A percentile compares a stretch with the other conserved stretches of the same genome.
phyloP scores from a whole-genome alignment of 75 land plant genomes.

The Ceratopteris richardii region DNA sequence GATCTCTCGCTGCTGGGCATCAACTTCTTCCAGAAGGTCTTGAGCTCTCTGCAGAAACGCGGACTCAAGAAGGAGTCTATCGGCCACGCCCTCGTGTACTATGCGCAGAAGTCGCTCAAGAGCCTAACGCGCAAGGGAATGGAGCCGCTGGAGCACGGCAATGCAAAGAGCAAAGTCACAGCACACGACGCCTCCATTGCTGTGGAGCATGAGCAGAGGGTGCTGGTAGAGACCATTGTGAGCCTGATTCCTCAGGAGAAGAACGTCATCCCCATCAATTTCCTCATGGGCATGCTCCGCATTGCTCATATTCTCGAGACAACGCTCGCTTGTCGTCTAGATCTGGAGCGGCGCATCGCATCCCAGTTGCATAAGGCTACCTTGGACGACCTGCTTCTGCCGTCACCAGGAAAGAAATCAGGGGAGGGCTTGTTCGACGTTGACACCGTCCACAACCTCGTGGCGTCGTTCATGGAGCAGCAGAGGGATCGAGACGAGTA shows the following conservation, averaged over 20 bases:
- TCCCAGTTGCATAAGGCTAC: slow-evolving; percentile 62
- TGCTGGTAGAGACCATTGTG: slow-evolving; percentile 49
- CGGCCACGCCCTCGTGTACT: slow-evolving; percentile 38
- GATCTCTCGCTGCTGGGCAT: slow-evolving; percentile 47
- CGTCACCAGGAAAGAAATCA: slow-evolving; percentile 41
- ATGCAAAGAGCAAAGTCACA: slow-evolving; percentile 1
- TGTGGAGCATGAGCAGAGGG: slow-evolving; percentile 37
- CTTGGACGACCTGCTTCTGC: slow-evolving; percentile 72
- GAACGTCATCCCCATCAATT: slow-evolving; percentile 38
- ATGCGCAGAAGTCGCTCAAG: slow-evolving; percentile 45
- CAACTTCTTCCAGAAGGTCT: slow-evolving; percentile 41
- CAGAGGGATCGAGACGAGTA: slow-evolving; percentile 43
- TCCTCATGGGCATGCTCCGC: slow-evolving; percentile 62
- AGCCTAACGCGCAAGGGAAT: slow-evolving; percentile 28
- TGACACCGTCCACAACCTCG: slow-evolving; percentile 62
- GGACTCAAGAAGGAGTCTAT: slow-evolving; percentile 44
- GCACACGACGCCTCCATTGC: slow-evolving; percentile 11
- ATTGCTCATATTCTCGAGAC: slow-evolving; percentile 60
- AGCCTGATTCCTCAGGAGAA: slow-evolving; percentile 43
- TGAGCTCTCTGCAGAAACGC: slow-evolving; percentile 33
- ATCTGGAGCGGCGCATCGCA: slow-evolving; percentile 70
- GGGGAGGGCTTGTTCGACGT: slow-evolving; percentile 74
- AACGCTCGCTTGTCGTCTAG: slow-evolving; percentile 41
- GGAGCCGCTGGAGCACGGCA: too few species aligned
- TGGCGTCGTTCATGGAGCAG: slow-evolving; percentile 58